A percentile compares a stretch with the other conserved stretches of the same genome.
These are phyloP conservation scores for Xylariaceae sp. DNA, from an alignment of 2,329 filamentous ascomycete species.

Conservation along the genomic window DNA sequence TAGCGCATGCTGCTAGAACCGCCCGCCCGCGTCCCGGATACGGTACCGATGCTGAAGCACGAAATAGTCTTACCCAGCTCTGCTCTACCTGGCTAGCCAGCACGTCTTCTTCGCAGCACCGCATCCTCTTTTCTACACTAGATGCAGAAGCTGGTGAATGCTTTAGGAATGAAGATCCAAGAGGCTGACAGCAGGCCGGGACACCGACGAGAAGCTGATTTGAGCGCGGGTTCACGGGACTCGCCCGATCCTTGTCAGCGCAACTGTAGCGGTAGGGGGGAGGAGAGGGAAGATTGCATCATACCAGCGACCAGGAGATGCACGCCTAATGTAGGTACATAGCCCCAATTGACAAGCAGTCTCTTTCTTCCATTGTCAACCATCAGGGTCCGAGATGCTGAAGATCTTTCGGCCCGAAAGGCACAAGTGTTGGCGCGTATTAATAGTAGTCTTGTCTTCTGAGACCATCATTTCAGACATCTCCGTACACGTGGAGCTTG, in stretches of 20 bases:
- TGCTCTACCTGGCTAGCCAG: too few relatives aligned
- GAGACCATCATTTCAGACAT: too few relatives aligned
- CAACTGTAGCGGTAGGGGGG: background rate
- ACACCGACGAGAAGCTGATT: constrained; percentile 24
- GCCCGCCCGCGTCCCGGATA: too few relatives aligned
- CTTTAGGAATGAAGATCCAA: background rate
- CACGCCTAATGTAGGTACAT: constrained; percentile 5
- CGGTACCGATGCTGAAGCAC: background rate
- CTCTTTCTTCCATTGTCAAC: background rate
- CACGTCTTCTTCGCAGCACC: too few relatives aligned
- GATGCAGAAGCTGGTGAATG: too few relatives aligned
- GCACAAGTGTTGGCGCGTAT: background rate
- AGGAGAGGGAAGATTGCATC: background rate
- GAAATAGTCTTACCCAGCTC: background rate
- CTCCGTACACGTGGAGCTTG: too few relatives aligned
- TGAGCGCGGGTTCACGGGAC: constrained; percentile 26
- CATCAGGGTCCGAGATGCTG: background rate
- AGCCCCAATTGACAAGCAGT: background rate
- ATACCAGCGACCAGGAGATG: constrained; percentile 1
- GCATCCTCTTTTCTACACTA: too few relatives aligned
- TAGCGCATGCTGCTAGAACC: too few relatives aligned
- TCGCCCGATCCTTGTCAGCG: constrained; percentile 22
- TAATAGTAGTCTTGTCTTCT: too few relatives aligned
- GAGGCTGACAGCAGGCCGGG: constrained; percentile 25
- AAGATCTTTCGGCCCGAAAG: background rate